phyloP scores from a whole-genome alignment of 345 rosid genomes.

The Euclidium syriacum region DNA sequence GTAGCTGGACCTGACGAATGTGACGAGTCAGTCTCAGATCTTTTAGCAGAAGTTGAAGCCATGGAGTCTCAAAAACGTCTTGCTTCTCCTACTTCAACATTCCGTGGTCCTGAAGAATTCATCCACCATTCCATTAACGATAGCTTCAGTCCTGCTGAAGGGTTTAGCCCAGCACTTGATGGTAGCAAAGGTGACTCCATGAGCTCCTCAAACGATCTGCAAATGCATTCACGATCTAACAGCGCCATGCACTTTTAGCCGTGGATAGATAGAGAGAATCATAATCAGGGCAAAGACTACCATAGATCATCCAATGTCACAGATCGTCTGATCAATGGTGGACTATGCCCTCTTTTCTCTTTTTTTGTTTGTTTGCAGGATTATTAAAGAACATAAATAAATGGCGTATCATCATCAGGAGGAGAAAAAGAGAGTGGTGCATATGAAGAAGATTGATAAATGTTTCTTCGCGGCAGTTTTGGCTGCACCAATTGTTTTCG shows the following conservation, averaged over 20 bases:
- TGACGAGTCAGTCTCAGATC: slow-evolving; percentile 95
- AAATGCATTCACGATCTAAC: slow-evolving; percentile 41
- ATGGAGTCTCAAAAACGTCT: slow-evolving; percentile 75
- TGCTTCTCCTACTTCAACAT: slow-evolving; percentile 59
- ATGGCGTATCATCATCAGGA: slow-evolving; percentile 5
- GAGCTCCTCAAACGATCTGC: slow-evolving; percentile 67
- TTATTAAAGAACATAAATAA: slow-evolving; percentile 29
- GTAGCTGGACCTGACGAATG: slow-evolving; percentile 58
- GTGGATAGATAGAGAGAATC: slow-evolving; percentile 14
- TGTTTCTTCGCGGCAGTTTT: slow-evolving; percentile 21
- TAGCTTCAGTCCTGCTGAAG: slow-evolving; percentile 66
- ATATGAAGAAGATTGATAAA: slow-evolving; percentile 24
- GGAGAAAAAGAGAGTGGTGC: slow-evolving; percentile 1
- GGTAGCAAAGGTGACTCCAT: slow-evolving; percentile 63
- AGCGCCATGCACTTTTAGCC: slow-evolving; percentile 9
- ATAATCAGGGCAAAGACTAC: slow-evolving; percentile 11
- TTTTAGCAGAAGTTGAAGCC: slow-evolving; percentile 94
- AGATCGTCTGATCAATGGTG: slow-evolving; percentile 21
- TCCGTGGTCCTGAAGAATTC: slow-evolving; percentile 32
- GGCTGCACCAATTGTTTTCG: slow-evolving; percentile 6
- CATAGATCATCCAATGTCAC: slow-evolving; percentile 14
- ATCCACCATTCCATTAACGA: slow-evolving; percentile 32
- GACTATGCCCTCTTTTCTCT: slow-evolving; percentile 10
- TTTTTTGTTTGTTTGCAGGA: slow-evolving; percentile 21
- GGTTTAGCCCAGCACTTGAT: slow-evolving; percentile 54